Conservation (phyloP, 2,329 filamentous ascomycete genomes). For the Fusarium sp. region DNA sequence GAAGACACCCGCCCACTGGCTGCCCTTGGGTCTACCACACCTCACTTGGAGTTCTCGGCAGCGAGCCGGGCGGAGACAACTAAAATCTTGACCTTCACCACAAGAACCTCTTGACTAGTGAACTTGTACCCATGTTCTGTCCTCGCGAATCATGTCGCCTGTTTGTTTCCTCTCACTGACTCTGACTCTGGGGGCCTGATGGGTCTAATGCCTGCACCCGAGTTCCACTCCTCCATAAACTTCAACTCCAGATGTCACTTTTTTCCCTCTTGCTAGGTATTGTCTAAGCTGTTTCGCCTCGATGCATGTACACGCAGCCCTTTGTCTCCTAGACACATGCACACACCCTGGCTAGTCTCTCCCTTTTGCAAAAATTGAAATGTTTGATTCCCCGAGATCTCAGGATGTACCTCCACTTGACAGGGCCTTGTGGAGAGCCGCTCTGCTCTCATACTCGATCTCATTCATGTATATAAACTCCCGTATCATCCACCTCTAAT, state of each 20-base stretch:
- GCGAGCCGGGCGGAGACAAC: constrained; percentile 28
- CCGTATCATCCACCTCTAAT: constrained; percentile 26
- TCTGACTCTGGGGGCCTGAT: constrained; percentile 18
- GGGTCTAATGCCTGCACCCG: constrained; percentile 9
- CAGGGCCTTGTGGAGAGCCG: constrained; percentile 3
- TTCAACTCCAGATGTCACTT: constrained; percentile 22
- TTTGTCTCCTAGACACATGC: constrained; percentile 27
- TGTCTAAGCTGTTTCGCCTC: constrained; percentile 31
- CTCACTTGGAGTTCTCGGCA: constrained; percentile 20
- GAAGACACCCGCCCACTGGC: constrained; percentile 14
- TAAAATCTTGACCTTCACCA: not conserved
- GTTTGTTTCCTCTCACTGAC: constrained; percentile 19
- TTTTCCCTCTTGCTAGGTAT: constrained; percentile 2
- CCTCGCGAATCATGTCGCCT: constrained; percentile 38
- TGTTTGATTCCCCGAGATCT: constrained; percentile 26
- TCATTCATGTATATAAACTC: not conserved
- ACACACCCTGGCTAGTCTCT: constrained; percentile 1
- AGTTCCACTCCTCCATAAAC: constrained; percentile 18
- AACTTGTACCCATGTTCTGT: constrained; percentile 16
- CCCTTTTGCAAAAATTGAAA: constrained; percentile 5
- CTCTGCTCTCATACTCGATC: not conserved
- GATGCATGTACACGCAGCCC: constrained; percentile 19
- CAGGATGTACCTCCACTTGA: not conserved
- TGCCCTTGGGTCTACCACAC: constrained; percentile 26
- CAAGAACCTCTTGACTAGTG: constrained; percentile 26